Base-by-base conservation (phyloP, 331 rosid genomes). In the Spiraea crenata region DNA sequence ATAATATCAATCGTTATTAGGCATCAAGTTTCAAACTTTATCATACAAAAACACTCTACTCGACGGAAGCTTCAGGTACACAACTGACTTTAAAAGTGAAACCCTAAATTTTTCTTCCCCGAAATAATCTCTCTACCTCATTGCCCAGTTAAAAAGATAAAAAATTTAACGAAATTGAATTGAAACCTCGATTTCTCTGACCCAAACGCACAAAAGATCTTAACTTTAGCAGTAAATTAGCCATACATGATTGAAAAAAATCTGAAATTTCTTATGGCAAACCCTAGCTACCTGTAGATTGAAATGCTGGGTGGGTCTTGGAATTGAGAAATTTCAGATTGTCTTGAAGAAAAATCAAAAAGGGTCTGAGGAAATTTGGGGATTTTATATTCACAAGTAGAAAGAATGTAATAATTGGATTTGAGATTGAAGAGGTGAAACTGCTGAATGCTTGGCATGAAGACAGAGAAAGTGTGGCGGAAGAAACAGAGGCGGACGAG, bases 381-480 rank as follows among this genome's bases (percentile, higher is more conserved):
- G 9, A 25, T 25, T 50, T 56, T 75, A 42, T 48, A 57, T 70
- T 25, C 41, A 19, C 44, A 59, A 2, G 34, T 38, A 7, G 4
- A 13, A 6, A 67, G 8, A 58, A 16, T 2, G 19, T 6, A 7
- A 49, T 16, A 16, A 25, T 25, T 25, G 31, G 31, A 25, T 25
- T 25, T 25, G 31, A 25, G 35, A 37, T 3, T 25, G n/a, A 62
- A 20, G 31, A 4, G 48, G 60, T 0, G 8, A 38, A 4, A 20
- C 37, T 11, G 2, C 15, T 0, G 20, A 8, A 61, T 7, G 34
- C 35, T 39, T 39, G 70, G 62, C 46, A 57, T 20, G 51, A 40
- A 39, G 16, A 56, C 17, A 60, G n/a, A 73, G 87, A 81, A n/a
- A n/a, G 90, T 49, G 93, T 84, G 96, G 96, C 79, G 75, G 85